phyloP scores from a whole-genome alignment of 805 yeast species.

The Metschnikowia cerradonensis region DNA sequence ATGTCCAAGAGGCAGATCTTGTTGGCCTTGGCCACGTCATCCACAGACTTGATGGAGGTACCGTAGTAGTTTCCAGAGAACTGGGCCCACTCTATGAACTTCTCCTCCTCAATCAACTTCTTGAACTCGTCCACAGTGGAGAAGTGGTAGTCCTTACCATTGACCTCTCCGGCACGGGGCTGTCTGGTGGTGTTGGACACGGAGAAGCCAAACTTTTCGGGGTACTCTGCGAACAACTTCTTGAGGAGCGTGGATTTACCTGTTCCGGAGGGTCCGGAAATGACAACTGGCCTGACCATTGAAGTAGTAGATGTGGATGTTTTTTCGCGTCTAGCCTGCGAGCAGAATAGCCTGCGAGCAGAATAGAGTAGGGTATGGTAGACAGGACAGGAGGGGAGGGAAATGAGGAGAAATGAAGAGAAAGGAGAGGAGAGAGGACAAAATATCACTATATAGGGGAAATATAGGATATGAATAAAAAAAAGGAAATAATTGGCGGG shows the following conservation, averaged over 20 bases:
- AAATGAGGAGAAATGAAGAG: too few species aligned
- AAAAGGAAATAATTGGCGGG: too few species aligned
- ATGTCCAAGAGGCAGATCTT: conserved; percentile 89
- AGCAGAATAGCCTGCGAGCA: neutral
- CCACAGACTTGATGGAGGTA: conserved; percentile 81
- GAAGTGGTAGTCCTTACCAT: conserved; percentile 90
- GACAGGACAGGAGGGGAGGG: too few species aligned
- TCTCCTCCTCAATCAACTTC: conserved; percentile 62
- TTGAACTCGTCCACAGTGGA: conserved; percentile 76
- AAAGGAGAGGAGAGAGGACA: too few species aligned
- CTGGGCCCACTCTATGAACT: conserved; percentile 96
- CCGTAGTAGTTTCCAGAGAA: conserved; percentile 98
- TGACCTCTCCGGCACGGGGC: conserved; percentile 88
- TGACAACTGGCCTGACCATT: conserved; percentile 75
- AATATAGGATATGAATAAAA: too few species aligned
- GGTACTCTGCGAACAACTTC: conserved; percentile 84
- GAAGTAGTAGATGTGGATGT: neutral
- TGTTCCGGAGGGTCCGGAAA: conserved; percentile 95
- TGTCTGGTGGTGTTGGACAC: conserved; percentile 88
- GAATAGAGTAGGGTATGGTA: too few species aligned
- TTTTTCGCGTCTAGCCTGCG: neutral
- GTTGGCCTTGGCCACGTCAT: conserved; percentile 60
- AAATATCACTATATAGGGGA: too few species aligned
- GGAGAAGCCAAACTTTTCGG: conserved; percentile 87
- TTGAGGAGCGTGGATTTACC: conserved; percentile 94